Evolutionary conservation across 1,284 basidiomycete genomes (phyloP), one percentile per base, ranked within the genome.

Genomic region (Schizophyllum amplum): DNA sequence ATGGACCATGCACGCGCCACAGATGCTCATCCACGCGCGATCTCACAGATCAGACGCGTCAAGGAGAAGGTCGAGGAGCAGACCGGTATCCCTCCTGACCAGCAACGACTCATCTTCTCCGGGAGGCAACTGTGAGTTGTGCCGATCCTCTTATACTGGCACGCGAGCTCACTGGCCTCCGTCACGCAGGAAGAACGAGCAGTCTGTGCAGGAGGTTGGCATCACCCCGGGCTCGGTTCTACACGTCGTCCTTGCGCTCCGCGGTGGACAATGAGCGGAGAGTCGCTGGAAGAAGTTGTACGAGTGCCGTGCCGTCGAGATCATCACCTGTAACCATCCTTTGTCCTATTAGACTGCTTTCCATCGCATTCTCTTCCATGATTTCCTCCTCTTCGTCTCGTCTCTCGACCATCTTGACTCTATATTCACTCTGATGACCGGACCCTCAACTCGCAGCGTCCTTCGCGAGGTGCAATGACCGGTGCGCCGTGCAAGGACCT

Each of bases 31-130:
- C 21, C 57, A 53, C 56, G n/a, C 47, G 47, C 55, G 53, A 51
- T 57, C 23, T 20, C 48, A 54, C 61, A 97, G 95, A 94, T 98
- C 69, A 80, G 84, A 52, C 87, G 93, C 64, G 96, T 99, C 75
- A 99, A 99, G 77, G 95, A 98, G 79, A 91, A 93, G 71, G 94
- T 99, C 26, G 97, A 99, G 72, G 96, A 98, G 76, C 97, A 99
- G 74, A 96, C 95, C 47, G 97, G 96, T 66, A 97, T 99, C 53
- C 97, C 97, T 17, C 96, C 97, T 60, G 91, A 82, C 47, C 97
- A 99, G 72, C 97, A 99, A 71, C 85, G 97, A 59, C 74, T 99
- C 66, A 99, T 99, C 71, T 98, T 91, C 71, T 76, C 84, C 66
- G 97, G 97, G 51, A 87, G 96, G 71, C 96, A 98, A 68, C 90